Evolutionary conservation across 345 rosid species (phyloP).

Genomic region (Raphanus raphanistrum): DNA sequence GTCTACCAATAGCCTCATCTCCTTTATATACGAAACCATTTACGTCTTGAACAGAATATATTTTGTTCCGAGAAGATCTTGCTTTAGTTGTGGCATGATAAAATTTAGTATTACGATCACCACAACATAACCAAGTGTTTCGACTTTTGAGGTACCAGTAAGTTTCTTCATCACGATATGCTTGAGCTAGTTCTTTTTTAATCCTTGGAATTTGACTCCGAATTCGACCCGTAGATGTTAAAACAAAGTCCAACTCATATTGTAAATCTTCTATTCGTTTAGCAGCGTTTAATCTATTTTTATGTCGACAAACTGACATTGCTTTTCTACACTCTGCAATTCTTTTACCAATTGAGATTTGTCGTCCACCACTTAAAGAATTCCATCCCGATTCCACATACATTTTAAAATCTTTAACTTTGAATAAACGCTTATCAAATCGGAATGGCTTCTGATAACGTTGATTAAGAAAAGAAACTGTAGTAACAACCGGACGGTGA

Average conservation of each 20-base stretch:
- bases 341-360: background rate
- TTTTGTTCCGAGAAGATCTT: background rate
- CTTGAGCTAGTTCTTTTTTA: background rate
- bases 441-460: background rate
- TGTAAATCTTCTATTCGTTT: background rate
- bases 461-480: too few relatives aligned
- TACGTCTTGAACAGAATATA: background rate
- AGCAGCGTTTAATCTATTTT: background rate
- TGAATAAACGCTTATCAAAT: background rate
- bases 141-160: background rate
- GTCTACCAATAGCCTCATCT: background rate
- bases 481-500: background rate
- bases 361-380: background rate
- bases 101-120: background rate
- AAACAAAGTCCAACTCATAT: background rate
- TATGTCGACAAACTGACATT: background rate
- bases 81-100: background rate
- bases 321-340: background rate
- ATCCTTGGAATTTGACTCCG: background rate
- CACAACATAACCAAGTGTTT: background rate
- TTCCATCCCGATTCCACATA: background rate
- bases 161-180: background rate
- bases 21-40: background rate
- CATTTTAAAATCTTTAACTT: background rate
- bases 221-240: background rate